Conservation (phyloP, 805 yeast genomes). For the Alloascoidea africana region DNA sequence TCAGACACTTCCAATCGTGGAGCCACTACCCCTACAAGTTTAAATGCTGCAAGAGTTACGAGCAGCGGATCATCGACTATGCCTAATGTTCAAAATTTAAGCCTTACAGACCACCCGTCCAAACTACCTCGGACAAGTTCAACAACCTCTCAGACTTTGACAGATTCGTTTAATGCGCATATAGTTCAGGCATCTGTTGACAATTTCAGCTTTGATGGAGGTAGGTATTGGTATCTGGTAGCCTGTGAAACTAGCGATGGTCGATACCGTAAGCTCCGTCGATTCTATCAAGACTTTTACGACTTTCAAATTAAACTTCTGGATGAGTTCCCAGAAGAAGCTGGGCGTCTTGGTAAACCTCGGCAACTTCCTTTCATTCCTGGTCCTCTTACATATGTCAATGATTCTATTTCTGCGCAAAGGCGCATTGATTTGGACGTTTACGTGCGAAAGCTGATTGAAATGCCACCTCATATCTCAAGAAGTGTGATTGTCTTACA, state of each 20-base stretch:
- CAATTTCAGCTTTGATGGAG: constrained; percentile 64
- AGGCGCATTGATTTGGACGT: constrained; percentile 39
- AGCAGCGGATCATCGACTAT: too few relatives aligned
- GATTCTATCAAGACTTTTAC: constrained; percentile 92
- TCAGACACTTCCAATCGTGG: too few relatives aligned
- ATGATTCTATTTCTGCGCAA: constrained; percentile 50
- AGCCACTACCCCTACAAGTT: too few relatives aligned
- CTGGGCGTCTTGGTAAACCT: constrained; percentile 68
- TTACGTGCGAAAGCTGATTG: constrained; percentile 42
- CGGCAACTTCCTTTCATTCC: constrained; percentile 89
- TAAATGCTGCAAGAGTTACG: not conserved
- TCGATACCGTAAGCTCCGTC: constrained; percentile 52
- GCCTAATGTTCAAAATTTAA: not conserved
- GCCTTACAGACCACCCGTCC: not conserved
- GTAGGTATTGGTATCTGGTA: constrained; percentile 79
- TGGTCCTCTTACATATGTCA: constrained; percentile 87
- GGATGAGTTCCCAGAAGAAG: constrained; percentile 80
- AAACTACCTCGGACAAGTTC: not conserved
- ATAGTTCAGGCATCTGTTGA: constrained; percentile 63
- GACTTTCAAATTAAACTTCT: constrained; percentile 78
- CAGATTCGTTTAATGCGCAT: constrained; percentile 11
- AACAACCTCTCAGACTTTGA: not conserved
- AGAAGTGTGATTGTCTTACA: constrained; percentile 50
- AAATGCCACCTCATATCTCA: constrained; percentile 66
- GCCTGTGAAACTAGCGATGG: constrained; percentile 55